Evolutionary conservation across 2,329 filamentous ascomycete species (phyloP), one percentile per base, ranked within the genome.

Genomic region (Hypoxylon sp.): DNA sequence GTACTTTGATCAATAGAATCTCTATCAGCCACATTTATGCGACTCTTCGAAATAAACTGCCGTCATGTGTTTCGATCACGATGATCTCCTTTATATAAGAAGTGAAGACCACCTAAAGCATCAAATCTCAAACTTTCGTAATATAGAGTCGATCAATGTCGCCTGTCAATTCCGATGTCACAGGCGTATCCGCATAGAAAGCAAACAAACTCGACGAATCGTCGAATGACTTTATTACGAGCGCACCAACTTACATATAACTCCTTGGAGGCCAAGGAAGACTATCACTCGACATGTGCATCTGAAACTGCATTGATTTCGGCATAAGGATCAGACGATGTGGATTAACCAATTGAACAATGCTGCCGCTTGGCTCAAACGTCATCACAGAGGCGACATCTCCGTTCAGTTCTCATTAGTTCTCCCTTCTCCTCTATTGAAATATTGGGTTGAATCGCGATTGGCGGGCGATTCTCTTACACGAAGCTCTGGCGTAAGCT

Each of bases 171-270:
- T 32, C 41, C 45, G 41, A 23, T 43, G n/a, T 19, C 12, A 32
- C 16, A 39, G 27, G 8, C 27, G 21, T n/a, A 12, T 8, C 21
- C 45, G 32, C 25, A 46, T 12, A 27, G 21, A 21, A 48, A 47
- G 39, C 25, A 47, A 30, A n/a, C 29, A 19, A 41, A 30, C 30
- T 43, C 29, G 27, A 25, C 43, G 50, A 56, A 58, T 48, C 12
- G 53, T 32, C 32, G 19, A 47, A 57, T n/a, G 43, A 37, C n/a
- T 54, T 41, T 46, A 61, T 50, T 30, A 21, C 29, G 41, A 54
- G 19, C n/a, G 27, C 54, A 51, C 34, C 21, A 57, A 54, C 30
- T 11, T 27, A 32, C 11, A 8, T 16, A 29, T 52, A 23, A 27
- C n/a, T 39, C 32, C 25, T 51, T 16, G 2, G 4, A 21, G 16